Base-by-base conservation (phyloP, 495 filamentous ascomycete genomes). In the Penicillium tannophilum region DNA sequence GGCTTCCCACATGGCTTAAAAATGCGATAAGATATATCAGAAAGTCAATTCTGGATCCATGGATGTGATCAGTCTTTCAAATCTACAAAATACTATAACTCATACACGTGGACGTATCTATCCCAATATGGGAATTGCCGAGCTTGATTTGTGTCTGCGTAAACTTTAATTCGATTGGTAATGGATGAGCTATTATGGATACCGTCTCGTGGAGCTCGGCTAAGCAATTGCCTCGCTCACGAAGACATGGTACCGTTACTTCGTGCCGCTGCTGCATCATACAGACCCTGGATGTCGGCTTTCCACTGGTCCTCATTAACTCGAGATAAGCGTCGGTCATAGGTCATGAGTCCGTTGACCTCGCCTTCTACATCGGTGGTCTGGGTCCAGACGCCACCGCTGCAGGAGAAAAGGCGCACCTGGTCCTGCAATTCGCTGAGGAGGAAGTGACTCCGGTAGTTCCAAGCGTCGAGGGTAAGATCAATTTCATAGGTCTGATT, bases 361-460 rank as follows among this genome's bases (percentile, higher is more conserved):
- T 90, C 87, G n/a, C 86, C 86, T 67, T 90, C 87, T 10, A 90
- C 86, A 63, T 90, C 86, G 1, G 85, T 87, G 1, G 86, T 89
- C 67, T 90, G 86, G 16, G 86, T 89, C 73, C 81, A 87, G 14
- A 84, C 77, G 31, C 77, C 84, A 1, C 77, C 84, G 49, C 81
- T 85, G 74, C 86, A 88, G 0, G 80, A 75, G 57, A 75, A 88
- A 11, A 54, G 71, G 35, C 78, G 74, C 17, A 85, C 66, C 63
- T 89, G 87, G 19, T 84, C 80, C 33, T 76, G 69, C 8, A 90
- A 72, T 59, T 86, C 84, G n/a, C 48, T 62, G 1, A 89, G 71
- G 57, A 75, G 63, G 12, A 69, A 2, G 54, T 81, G 79, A 33
- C 82, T 81, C 51, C 87, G 85, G 71, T 85, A 86, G 74, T 88